phyloP scores from a whole-genome alignment of 306 rosid species.

The Echinosophora koreensis region DNA sequence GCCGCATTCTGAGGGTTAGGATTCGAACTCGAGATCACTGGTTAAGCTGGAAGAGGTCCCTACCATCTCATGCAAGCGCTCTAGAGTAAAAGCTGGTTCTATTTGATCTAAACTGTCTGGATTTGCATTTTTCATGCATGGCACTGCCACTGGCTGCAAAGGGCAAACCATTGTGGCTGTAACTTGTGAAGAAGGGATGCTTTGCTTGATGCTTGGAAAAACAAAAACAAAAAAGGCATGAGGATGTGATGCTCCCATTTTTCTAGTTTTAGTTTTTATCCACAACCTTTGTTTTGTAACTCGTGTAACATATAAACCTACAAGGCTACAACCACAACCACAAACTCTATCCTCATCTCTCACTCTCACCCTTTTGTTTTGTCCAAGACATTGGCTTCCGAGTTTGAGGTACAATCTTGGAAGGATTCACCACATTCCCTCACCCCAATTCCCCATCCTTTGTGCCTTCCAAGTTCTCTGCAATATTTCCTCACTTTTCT shows the following conservation, averaged over 20 bases:
- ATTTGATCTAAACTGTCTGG: constrained; percentile 12
- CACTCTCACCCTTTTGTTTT: constrained; percentile 41
- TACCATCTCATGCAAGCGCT: too few species aligned
- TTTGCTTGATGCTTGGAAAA: constrained; percentile 44
- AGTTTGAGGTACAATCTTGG: constrained; percentile 46
- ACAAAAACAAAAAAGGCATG: constrained; percentile 38
- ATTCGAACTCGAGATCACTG: too few species aligned
- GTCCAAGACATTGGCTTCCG: constrained; percentile 52
- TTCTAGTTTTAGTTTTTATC: constrained; percentile 46
- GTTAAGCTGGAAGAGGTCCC: too few species aligned
- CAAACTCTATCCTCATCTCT: not conserved
- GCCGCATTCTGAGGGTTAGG: too few species aligned
- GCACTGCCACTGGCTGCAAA: constrained; percentile 10
- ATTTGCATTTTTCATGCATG: constrained; percentile 27
- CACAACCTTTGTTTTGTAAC: constrained; percentile 50
- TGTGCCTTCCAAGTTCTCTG: constrained; percentile 48
- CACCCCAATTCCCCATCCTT: constrained; percentile 39
- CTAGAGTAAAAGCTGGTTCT: not conserved
- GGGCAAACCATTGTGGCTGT: constrained; percentile 21
- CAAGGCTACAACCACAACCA: constrained; percentile 3
- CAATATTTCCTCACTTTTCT: constrained; percentile 52
- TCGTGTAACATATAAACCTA: constrained; percentile 31
- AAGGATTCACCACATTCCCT: constrained; percentile 52
- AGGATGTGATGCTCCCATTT: constrained; percentile 38
- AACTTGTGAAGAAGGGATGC: constrained; percentile 44